Evolutionary conservation across 805 yeast genomes (phyloP).

Genomic region (Cyberlindnera japonica): DNA sequence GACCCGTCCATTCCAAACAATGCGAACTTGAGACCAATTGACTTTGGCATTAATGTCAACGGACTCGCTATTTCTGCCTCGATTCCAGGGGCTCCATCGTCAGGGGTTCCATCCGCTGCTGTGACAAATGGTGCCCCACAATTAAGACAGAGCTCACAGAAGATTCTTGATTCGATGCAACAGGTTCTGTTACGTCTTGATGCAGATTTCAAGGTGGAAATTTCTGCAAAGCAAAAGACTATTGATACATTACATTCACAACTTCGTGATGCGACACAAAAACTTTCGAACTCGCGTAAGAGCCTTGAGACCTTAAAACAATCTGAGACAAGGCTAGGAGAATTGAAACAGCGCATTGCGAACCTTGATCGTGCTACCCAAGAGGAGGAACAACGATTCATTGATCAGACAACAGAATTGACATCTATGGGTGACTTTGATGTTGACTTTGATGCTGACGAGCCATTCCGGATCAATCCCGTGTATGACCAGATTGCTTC

Average conservation of each 20-base stretch:
- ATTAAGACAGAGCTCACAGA: slow-evolving; percentile 28
- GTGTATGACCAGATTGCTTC: slow-evolving; percentile 52
- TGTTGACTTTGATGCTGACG: slow-evolving; percentile 79
- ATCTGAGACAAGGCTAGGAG: slow-evolving; percentile 40
- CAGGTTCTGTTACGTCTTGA: slow-evolving; percentile 50
- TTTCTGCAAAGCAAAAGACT: slow-evolving; percentile 47
- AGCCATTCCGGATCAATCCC: slow-evolving; percentile 74
- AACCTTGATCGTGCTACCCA: slow-evolving; percentile 61
- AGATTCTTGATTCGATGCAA: slow-evolving; percentile 49
- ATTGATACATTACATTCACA: slow-evolving; percentile 51
- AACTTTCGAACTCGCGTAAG: slow-evolving; percentile 44
- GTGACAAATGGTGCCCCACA: neutral
- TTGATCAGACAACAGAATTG: slow-evolving; percentile 36
- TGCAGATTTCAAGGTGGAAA: slow-evolving; percentile 55
- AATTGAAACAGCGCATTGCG: slow-evolving; percentile 49
- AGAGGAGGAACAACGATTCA: slow-evolving; percentile 58
- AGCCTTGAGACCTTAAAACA: slow-evolving; percentile 51
- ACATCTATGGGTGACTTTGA: slow-evolving; percentile 39
- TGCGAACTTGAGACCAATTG: slow-evolving; percentile 81
- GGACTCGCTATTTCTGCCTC: slow-evolving; percentile 13
- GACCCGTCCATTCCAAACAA: slow-evolving; percentile 74
- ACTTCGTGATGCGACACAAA: slow-evolving; percentile 53
- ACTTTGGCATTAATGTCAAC: slow-evolving; percentile 67
- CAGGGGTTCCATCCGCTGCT: neutral
- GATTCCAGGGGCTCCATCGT: neutral